A percentile compares a stretch with the other conserved stretches of the same genome.
Conservation (phyloP, 148 eudicot genomes). For the Arbutus unedo region DNA sequence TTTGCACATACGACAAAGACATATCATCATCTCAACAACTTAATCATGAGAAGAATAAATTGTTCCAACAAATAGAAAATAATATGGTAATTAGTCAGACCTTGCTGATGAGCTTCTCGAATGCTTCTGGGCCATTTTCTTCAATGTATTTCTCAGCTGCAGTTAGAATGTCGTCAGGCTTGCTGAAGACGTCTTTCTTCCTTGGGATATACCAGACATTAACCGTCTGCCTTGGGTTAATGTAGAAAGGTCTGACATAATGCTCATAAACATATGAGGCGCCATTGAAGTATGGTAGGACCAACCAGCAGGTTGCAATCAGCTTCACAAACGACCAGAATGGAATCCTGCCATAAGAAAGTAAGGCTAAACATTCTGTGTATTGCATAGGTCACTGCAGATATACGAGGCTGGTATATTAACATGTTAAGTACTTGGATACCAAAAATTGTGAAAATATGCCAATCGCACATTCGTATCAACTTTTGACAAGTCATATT, state of each 20-base stretch:
- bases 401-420: not conserved
- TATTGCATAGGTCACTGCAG: not conserved
- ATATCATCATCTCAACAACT: not conserved
- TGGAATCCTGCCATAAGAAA: slow-evolving; percentile 61
- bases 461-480: not conserved
- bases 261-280: slow-evolving; percentile 94
- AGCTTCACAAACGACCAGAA: slow-evolving; percentile 90
- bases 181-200: slow-evolving; percentile 58
- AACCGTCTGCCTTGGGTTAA: slow-evolving; percentile 42
- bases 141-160: slow-evolving; percentile 77
- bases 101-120: slow-evolving; percentile 53
- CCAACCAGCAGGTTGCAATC: slow-evolving; percentile 85
- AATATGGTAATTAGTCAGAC: slow-evolving; percentile 28
- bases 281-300: slow-evolving; percentile 95
- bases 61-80: not conserved
- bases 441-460: not conserved
- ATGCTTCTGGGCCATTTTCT: slow-evolving; percentile 69
- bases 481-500: not conserved
- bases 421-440: not conserved
- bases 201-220: slow-evolving; percentile 77
- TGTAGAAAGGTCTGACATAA: slow-evolving; percentile 69
- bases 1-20: not conserved
- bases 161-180: slow-evolving; percentile 67
- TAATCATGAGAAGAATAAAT: not conserved
- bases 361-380: not conserved